Base-by-base conservation (phyloP, 352 stramenopile genomes). In the Globisporangium radiosum region DNA sequence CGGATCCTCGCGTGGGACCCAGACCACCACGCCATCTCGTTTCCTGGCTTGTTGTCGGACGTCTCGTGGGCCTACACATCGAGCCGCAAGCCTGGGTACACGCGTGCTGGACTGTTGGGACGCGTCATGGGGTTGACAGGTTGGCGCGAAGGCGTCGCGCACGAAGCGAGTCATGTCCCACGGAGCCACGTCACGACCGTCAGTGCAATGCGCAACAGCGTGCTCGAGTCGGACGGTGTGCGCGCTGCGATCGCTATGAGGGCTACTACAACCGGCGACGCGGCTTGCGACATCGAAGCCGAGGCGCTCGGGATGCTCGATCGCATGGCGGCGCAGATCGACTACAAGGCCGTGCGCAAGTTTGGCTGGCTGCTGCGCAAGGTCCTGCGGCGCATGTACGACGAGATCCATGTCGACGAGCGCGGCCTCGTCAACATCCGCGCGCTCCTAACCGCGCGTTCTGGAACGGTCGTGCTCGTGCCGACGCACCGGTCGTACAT, bases 1-100 rank as follows among this genome's bases (percentile, higher is more conserved):
- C 82, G 87, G 19, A 91, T 96, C 55, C 69, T 94, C 49, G 83
- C 78, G 56, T 96, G 87, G 87, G 87, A 96, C 63, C 79, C 85
- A 1, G 87, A 96, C 65, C 87, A 96, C 59, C 87, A 96, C 66
- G 79, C 77, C 1, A 94, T 95, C 54, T 93, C 82, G 6, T 95
- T 95, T 47, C 87, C 87, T 6, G 81, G 87, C 0, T 56, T 96
- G 33, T 69, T 96, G 7, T 88, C 85, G 5, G 87, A 96, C 56
- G 76, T 96, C 13, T 90, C 87, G 47, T 96, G 87, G 87, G 85
- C 87, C 7, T 96, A 94, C 57, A 96, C 87, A 36, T 94, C 84
- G 9, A 94, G 87, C 51, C 80, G 87, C 55, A 91, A 92, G 52
- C 87, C 87, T 10, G 87, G 87, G 7, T 96, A 94, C 63, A 96